Evolutionary conservation across 2,329 filamentous ascomycete species (phyloP).

Genomic region (Clarireedia monteithiana): DNA sequence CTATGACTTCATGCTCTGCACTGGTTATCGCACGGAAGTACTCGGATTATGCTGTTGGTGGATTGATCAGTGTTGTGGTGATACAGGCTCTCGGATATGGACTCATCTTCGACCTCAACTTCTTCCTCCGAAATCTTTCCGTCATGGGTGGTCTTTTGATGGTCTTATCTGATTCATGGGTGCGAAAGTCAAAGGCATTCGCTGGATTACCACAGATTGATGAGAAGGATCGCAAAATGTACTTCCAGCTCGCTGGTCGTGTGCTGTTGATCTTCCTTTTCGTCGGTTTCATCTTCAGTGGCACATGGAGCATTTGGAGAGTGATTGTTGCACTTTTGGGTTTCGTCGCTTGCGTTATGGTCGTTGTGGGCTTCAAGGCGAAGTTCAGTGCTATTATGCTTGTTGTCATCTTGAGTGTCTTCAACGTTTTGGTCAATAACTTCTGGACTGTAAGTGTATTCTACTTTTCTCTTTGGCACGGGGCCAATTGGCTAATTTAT

Average conservation of each 20-base stretch:
- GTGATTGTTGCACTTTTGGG: slow-evolving; percentile 78
- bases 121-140: slow-evolving; percentile 97
- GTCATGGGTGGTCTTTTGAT: slow-evolving; percentile 96
- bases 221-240: slow-evolving; percentile 99
- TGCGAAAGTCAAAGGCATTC: slow-evolving; percentile 94
- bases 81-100: slow-evolving; percentile 94
- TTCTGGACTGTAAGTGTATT: slow-evolving; percentile 85
- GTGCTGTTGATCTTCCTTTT: slow-evolving; percentile 97
- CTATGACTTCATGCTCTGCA: slow-evolving; percentile 74
- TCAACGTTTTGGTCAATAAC: slow-evolving; percentile 98
- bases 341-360: slow-evolving; percentile 91
- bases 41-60: slow-evolving; percentile 86
- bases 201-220: slow-evolving; percentile 89
- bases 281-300: slow-evolving; percentile 90
- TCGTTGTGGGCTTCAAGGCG: slow-evolving; percentile 98
- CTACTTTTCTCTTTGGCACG: background rate
- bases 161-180: slow-evolving; percentile 97
- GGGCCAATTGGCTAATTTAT: slow-evolving; percentile 19
- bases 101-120: slow-evolving; percentile 98
- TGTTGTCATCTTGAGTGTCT: slow-evolving; percentile 89
- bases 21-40: slow-evolving; percentile 89
- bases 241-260: slow-evolving; percentile 95
- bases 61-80: slow-evolving; percentile 84
- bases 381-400: slow-evolving; percentile 97
- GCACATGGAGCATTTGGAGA: slow-evolving; percentile 85